A percentile compares a stretch with the other conserved stretches of the same genome.
Evolutionary conservation across 371 early-diverging fungal species (phyloP).

Genomic region (Mortierella sp.): DNA sequence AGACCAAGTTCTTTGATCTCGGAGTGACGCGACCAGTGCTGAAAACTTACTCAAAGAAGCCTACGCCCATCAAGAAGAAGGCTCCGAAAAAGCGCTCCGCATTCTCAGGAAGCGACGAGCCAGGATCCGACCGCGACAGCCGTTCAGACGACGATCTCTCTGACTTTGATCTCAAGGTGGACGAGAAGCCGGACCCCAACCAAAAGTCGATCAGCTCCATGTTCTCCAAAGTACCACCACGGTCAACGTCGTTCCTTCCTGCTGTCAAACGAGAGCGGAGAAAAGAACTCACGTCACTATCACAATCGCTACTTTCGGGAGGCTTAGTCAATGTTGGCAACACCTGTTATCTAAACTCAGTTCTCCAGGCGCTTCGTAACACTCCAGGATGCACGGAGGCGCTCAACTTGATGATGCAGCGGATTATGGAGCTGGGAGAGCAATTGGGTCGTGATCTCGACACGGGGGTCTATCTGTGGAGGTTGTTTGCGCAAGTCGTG

Average conservation of each 20-base stretch:
- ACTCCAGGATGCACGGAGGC: slow-evolving; percentile 24
- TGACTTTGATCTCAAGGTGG: slow-evolving; percentile 11
- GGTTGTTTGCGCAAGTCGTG: neutral
- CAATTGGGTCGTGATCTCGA: slow-evolving; percentile 1
- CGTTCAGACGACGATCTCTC: slow-evolving; percentile 29
- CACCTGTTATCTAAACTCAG: slow-evolving; percentile 52
- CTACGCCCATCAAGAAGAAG: neutral
- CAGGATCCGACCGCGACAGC: slow-evolving; percentile 19
- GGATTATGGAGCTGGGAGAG: slow-evolving; percentile 17
- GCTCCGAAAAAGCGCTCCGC: neutral
- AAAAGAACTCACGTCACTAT: slow-evolving; percentile 17
- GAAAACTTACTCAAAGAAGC: slow-evolving; percentile 33
- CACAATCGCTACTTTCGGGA: slow-evolving; percentile 32
- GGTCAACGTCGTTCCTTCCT: neutral
- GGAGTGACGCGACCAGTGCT: neutral
- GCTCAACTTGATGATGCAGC: slow-evolving; percentile 24
- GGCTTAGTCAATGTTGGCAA: slow-evolving; percentile 44
- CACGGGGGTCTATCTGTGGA: slow-evolving; percentile 6
- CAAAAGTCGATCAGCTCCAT: slow-evolving; percentile 37
- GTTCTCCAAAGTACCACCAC: slow-evolving; percentile 21
- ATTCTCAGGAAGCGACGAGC: slow-evolving; percentile 32
- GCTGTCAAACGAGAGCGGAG: slow-evolving; percentile 13
- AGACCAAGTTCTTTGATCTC: neutral
- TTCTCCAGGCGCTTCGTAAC: slow-evolving; percentile 38
- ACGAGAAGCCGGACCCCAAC: slow-evolving; percentile 41